These are phyloP conservation scores for Cyclaneusma minus DNA, from an alignment of 2,329 filamentous ascomycete species.

Conservation along the genomic window DNA sequence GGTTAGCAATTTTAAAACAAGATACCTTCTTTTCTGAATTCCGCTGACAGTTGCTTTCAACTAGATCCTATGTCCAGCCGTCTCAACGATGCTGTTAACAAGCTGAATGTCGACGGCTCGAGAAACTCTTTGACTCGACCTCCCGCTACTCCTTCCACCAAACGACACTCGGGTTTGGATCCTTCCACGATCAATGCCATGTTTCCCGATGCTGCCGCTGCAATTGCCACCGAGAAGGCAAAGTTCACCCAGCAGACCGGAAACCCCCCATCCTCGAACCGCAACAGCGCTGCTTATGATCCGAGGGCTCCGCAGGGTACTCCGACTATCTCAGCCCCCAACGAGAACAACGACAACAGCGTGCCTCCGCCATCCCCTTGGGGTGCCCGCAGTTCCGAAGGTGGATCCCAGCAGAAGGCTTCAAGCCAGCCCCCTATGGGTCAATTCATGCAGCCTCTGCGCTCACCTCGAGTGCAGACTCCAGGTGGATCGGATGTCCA, in stretches of 20 bases:
- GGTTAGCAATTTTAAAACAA: constrained; percentile 35
- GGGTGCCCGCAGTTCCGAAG: constrained; percentile 36
- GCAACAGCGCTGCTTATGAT: constrained; percentile 74
- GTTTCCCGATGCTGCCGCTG: constrained; percentile 95
- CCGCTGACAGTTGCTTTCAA: constrained; percentile 7
- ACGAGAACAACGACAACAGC: constrained; percentile 42
- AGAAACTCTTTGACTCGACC: constrained; percentile 76
- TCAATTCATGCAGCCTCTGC: constrained; percentile 79
- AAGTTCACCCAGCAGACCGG: constrained; percentile 95
- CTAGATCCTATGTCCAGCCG: constrained; percentile 93
- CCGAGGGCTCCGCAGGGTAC: constrained; percentile 48
- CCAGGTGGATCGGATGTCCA: constrained; percentile 58
- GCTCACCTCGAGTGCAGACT: constrained; percentile 62
- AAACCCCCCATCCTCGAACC: constrained; percentile 75
- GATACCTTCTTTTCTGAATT: constrained; percentile 4
- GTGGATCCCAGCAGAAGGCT: constrained; percentile 54
- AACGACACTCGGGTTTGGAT: constrained; percentile 90
- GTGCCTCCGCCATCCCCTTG: constrained; percentile 69
- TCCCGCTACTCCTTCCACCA: constrained; percentile 61
- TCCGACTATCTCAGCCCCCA: constrained; percentile 58
- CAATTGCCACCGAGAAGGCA: constrained; percentile 96
- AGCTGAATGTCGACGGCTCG: constrained; percentile 74
- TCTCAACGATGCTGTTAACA: constrained; percentile 91
- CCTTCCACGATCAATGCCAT: constrained; percentile 91
- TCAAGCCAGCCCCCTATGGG: constrained; percentile 78